Conservation (phyloP, 768 basidiomycete genomes). For the Tylopilus cervinicoccineus region DNA sequence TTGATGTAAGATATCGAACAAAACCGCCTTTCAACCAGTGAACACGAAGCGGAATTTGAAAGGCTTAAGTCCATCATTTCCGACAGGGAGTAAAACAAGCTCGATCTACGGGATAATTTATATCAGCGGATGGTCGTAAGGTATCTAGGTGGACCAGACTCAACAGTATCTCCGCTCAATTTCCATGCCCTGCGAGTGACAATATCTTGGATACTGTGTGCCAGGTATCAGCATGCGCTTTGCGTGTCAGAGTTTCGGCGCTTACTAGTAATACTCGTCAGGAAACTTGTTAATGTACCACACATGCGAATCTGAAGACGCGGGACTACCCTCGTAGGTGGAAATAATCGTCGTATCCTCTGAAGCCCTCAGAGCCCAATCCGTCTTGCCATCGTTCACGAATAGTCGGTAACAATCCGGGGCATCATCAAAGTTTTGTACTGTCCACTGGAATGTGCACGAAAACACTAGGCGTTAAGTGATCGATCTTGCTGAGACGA, state of each 20-base stretch:
- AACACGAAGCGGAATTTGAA: slow-evolving; percentile 10
- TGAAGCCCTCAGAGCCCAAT: not conserved
- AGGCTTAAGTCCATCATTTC: not conserved
- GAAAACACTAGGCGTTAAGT: not conserved
- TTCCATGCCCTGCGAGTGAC: slow-evolving; percentile 6
- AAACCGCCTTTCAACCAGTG: not conserved
- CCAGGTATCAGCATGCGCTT: not conserved
- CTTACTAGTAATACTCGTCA: slow-evolving; percentile 5
- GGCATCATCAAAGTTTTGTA: slow-evolving; percentile 4
- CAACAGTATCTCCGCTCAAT: not conserved
- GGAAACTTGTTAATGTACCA: slow-evolving; percentile 3
- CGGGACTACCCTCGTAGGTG: not conserved
- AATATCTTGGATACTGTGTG: slow-evolving; percentile 2
- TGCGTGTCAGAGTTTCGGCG: not conserved
- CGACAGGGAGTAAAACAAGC: not conserved
- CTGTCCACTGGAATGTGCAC: slow-evolving; percentile 2
- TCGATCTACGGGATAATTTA: slow-evolving; percentile 4
- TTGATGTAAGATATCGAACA: not conserved
- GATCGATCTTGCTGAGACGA: not conserved
- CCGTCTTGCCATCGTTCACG: slow-evolving; percentile 6
- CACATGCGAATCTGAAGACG: slow-evolving; percentile 5
- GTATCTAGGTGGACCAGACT: not conserved
- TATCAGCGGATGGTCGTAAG: not conserved
- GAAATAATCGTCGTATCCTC: not conserved
- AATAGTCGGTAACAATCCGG: slow-evolving; percentile 10